Conservation (phyloP, 1,284 basidiomycete species). For the Xerocomus tenax region DNA sequence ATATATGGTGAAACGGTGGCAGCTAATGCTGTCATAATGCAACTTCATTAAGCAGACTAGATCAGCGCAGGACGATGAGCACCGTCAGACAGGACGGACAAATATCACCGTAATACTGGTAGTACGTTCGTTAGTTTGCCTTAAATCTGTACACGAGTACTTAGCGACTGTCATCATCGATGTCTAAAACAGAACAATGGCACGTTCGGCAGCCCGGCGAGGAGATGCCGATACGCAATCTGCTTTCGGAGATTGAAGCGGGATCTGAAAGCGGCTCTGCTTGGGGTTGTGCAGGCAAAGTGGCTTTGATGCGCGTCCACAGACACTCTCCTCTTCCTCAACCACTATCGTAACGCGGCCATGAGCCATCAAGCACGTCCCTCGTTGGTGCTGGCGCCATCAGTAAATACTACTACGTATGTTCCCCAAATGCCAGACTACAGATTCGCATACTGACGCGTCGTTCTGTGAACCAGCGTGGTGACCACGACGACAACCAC, state of each 20-base stretch:
- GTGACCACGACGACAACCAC: conserved; percentile 80
- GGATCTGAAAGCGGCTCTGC: conserved; percentile 21
- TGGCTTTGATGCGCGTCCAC: conserved; percentile 32
- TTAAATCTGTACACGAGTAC: too few relatives aligned
- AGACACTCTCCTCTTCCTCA: conserved; percentile 17
- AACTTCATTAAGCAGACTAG: too few relatives aligned
- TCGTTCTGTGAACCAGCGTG: conserved; percentile 45
- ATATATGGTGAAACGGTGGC: too few relatives aligned
- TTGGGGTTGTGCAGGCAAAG: conserved; percentile 30
- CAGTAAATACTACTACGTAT: conserved; percentile 70
- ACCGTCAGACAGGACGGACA: too few relatives aligned
- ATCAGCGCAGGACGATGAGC: too few relatives aligned
- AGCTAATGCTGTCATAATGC: too few relatives aligned
- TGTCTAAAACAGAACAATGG: not conserved
- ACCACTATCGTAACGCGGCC: conserved; percentile 25
- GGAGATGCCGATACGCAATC: conserved; percentile 6
- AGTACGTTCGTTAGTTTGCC: too few relatives aligned
- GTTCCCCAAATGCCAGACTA: conserved; percentile 21
- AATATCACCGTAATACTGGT: too few relatives aligned
- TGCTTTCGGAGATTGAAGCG: conserved; percentile 24
- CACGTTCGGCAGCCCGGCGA: conserved; percentile 17
- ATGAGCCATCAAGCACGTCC: conserved; percentile 56
- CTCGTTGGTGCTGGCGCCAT: conserved; percentile 59
- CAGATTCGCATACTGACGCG: conserved; percentile 23
- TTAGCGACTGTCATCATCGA: not conserved